Evolutionary conservation across 2,329 filamentous ascomycete genomes (phyloP).

Genomic region (Pestalotiopsis fici): DNA sequence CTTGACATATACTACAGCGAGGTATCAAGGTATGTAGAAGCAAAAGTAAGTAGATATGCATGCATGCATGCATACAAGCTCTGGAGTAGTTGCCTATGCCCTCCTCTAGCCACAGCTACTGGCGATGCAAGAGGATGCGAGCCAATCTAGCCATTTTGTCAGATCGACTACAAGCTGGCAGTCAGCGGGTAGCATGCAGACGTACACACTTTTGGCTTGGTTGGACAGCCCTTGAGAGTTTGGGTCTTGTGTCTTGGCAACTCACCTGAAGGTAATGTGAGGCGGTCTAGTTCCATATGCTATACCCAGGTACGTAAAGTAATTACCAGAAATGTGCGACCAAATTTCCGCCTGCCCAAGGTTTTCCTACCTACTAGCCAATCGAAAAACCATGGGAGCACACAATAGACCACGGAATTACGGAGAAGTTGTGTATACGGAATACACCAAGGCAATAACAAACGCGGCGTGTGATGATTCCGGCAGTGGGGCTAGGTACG

Average conservation of each 20-base stretch:
- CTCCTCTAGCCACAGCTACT: neutral
- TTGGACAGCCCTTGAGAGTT: neutral
- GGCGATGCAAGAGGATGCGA: neutral
- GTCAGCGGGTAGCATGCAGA: neutral
- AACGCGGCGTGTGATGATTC: neutral
- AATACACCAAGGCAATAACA: too few relatives aligned
- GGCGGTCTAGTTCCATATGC: neutral
- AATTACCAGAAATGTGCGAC: neutral
- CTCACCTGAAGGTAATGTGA: neutral
- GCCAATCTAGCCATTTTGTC: neutral
- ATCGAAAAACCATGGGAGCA: neutral
- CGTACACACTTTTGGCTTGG: too few relatives aligned
- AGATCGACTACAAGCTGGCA: neutral
- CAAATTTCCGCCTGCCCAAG: neutral
- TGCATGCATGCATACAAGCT: neutral
- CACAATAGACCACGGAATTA: neutral
- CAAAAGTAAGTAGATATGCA: too few relatives aligned
- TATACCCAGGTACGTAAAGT: neutral
- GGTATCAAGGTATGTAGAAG: too few relatives aligned
- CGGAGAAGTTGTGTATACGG: neutral
- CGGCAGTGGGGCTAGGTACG: neutral
- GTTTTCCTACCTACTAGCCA: neutral
- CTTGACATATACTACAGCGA: too few relatives aligned
- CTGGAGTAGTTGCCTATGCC: neutral
- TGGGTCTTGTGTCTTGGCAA: neutral